Percentiles rank a stretch among this genome's conserved stretches.
These are phyloP conservation scores for Suhomyces yuchorum DNA, from an alignment of 1,139 yeast genomes.

Conservation along the genomic window DNA sequence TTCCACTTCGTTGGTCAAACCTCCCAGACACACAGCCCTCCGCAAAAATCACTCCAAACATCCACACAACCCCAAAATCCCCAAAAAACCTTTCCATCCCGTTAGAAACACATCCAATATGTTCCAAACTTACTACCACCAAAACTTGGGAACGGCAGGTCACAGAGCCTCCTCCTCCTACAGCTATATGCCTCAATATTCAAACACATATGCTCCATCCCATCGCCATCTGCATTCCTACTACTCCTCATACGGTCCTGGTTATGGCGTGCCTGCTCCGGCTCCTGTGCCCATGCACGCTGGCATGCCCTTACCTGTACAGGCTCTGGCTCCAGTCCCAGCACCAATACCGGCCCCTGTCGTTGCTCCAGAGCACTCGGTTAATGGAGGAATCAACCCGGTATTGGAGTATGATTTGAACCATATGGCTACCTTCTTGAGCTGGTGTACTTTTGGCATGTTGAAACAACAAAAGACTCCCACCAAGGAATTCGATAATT, in stretches of 20 bases:
- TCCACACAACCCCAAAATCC: neutral
- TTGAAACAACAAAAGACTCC: constrained; percentile 54
- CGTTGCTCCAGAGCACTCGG: constrained; percentile 20
- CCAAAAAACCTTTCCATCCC: too few relatives aligned
- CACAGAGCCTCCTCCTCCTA: constrained; percentile 38
- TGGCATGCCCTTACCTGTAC: neutral
- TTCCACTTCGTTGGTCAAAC: neutral
- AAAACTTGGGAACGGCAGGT: constrained; percentile 41
- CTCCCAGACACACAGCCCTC: too few relatives aligned
- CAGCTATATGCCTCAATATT: constrained; percentile 27
- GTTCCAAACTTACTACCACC: constrained; percentile 27
- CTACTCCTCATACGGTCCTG: constrained; percentile 15
- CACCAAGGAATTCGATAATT: constrained; percentile 56
- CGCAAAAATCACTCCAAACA: too few relatives aligned
- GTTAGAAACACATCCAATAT: too few relatives aligned
- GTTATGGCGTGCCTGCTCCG: constrained; percentile 19
- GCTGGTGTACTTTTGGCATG: constrained; percentile 67
- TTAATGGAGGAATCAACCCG: constrained; percentile 74
- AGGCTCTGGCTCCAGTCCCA: neutral
- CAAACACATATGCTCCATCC: constrained; percentile 4
- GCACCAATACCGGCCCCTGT: constrained; percentile 14
- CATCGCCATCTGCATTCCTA: constrained; percentile 17
- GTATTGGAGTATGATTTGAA: constrained; percentile 77
- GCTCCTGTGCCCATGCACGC: constrained; percentile 2
- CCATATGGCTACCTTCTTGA: constrained; percentile 74